phyloP scores from a whole-genome alignment of 345 rosid genomes.

The Noccaea bulbosa region DNA sequence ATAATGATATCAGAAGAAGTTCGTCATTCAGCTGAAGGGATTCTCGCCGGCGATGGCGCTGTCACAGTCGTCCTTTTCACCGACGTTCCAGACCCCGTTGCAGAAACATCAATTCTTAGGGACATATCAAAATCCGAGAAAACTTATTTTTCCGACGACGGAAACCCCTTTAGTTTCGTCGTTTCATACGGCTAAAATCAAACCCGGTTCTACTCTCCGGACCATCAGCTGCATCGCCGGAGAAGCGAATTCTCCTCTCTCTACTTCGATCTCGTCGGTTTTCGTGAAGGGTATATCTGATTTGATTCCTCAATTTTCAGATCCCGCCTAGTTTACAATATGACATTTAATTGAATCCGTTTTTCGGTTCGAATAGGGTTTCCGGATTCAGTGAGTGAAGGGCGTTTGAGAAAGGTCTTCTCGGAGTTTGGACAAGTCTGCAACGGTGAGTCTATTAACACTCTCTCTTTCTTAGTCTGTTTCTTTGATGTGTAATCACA shows the following conservation, averaged over 20 bases:
- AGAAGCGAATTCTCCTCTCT: conserved; percentile 26
- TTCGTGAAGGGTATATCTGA: conserved; percentile 41
- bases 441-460: conserved; percentile 44
- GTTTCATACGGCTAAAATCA: conserved; percentile 1
- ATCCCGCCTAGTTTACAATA: not conserved
- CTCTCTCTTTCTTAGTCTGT: not conserved
- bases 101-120: conserved; percentile 1
- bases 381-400: conserved; percentile 57
- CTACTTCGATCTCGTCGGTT: conserved; percentile 35
- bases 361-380: conserved; percentile 43
- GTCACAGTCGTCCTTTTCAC: conserved; percentile 12
- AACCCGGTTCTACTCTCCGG: conserved; percentile 33
- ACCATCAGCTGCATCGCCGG: conserved; percentile 36
- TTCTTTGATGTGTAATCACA: not conserved
- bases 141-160: not conserved
- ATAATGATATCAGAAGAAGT: not conserved
- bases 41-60: conserved; percentile 44
- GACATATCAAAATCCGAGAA: conserved; percentile 1
- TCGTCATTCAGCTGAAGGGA: not conserved
- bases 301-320: not conserved
- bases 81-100: conserved; percentile 3
- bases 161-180: conserved; percentile 25
- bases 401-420: conserved; percentile 54
- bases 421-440: conserved; percentile 56
- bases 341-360: not conserved